phyloP scores from a whole-genome alignment of 257 asterid species.

The Solanum piurae region DNA sequence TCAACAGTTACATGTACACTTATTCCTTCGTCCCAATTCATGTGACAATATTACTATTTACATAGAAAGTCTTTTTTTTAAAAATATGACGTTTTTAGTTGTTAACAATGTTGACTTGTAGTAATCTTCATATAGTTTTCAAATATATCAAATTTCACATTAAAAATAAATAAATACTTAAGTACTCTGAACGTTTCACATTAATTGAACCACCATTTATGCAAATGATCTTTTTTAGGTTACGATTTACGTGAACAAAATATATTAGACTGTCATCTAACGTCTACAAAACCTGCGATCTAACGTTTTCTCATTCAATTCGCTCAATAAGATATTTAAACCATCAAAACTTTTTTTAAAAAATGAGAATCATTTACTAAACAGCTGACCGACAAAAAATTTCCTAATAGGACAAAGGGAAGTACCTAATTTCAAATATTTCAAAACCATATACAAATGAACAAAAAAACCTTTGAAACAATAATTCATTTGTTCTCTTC shows the following conservation, averaged over 20 bases:
- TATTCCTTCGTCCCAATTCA: accelerated
- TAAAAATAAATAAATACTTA: not conserved
- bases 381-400: accelerated
- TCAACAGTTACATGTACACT: not conserved
- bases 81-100: not conserved
- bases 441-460: not conserved
- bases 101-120: not conserved
- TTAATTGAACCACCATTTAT: not conserved
- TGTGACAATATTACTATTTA: not conserved
- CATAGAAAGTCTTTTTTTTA: accelerated
- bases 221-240: not conserved
- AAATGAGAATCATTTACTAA: not conserved
- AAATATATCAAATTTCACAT: not conserved
- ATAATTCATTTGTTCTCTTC: not conserved
- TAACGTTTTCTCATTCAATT: not conserved
- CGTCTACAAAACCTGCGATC: not conserved
- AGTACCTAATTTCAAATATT: not conserved
- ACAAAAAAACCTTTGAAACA: not conserved
- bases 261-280: not conserved
- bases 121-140: not conserved
- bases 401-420: not conserved
- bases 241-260: not conserved
- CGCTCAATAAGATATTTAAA: not conserved
- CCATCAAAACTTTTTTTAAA: not conserved
- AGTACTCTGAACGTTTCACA: not conserved